phyloP scores from a whole-genome alignment of 768 basidiomycete species.

The Austroboletus eburneus region DNA sequence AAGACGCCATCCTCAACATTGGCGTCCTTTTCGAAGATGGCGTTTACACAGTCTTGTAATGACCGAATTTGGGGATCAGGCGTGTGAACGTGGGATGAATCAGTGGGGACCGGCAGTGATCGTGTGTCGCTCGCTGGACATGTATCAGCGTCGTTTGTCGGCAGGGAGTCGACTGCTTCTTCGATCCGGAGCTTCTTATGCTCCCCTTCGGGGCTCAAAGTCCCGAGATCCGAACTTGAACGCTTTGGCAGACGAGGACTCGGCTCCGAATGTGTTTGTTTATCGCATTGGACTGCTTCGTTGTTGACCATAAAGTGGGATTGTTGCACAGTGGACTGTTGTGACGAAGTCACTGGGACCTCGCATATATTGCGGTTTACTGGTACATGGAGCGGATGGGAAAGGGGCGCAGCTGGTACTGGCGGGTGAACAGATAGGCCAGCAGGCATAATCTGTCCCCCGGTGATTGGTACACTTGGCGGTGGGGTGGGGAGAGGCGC shows the following conservation, averaged over 20 bases:
- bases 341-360: conserved; percentile 1
- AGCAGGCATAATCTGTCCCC: conserved; percentile 6
- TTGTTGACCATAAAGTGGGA: neutral
- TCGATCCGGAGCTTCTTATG: conserved; percentile 21
- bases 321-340: conserved; percentile 1
- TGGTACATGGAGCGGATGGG: conserved; percentile 5
- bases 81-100: neutral
- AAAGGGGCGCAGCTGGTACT: conserved; percentile 6
- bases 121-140: neutral
- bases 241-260: conserved; percentile 15
- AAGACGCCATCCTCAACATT: conserved; percentile 27
- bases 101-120: neutral
- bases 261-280: neutral
- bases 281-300: neutral
- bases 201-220: conserved; percentile 8
- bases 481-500: conserved; percentile 22
- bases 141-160: neutral
- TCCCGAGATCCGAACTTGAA: conserved; percentile 9
- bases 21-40: conserved; percentile 33
- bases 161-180: neutral
- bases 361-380: conserved; percentile 2
- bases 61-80: conserved; percentile 31
- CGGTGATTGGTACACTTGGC: conserved; percentile 4
- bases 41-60: conserved; percentile 39
- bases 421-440: conserved; percentile 12